Evolutionary conservation across 306 rosid species (phyloP).

Genomic region (Pyrus betulifolia): DNA sequence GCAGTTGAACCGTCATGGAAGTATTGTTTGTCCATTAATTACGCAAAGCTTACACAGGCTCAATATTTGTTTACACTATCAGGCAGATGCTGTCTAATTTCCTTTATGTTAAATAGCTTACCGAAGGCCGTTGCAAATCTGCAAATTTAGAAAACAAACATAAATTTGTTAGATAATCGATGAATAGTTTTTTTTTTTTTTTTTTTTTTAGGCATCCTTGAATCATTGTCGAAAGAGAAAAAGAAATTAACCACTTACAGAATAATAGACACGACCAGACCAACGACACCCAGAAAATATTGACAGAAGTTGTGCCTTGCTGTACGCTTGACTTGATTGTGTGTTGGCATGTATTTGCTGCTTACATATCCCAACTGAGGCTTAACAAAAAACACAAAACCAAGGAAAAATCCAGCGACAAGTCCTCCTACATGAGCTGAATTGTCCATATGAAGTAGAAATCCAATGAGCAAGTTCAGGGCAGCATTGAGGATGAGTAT

Average conservation of each 20-base stretch:
- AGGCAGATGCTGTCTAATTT: background rate
- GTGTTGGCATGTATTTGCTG: constrained; percentile 51
- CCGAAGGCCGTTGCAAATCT: constrained; percentile 38
- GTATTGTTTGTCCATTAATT: background rate
- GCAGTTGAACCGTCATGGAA: constrained; percentile 3
- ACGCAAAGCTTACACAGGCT: background rate
- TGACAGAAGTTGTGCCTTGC: constrained; percentile 56
- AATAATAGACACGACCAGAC: constrained; percentile 32
- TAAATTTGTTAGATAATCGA: too few relatives aligned
- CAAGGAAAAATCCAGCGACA: constrained; percentile 62
- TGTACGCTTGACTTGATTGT: constrained; percentile 38
- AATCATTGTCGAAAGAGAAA: background rate
- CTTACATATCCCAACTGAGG: constrained; percentile 75
- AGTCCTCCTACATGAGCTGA: constrained; percentile 93
- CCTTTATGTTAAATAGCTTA: constrained; percentile 20
- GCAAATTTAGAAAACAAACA: background rate
- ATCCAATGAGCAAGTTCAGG: constrained; percentile 67
- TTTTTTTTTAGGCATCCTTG: background rate
- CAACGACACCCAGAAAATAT: constrained; percentile 31
- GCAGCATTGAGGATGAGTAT: constrained; percentile 44
- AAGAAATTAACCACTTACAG: constrained; percentile 33
- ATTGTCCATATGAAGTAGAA: constrained; percentile 68
- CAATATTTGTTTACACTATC: background rate
- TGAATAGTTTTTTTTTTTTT: too few relatives aligned
- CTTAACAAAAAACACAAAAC: constrained; percentile 63